Conservation (phyloP, 306 rosid species). For the Vigna radiata region DNA sequence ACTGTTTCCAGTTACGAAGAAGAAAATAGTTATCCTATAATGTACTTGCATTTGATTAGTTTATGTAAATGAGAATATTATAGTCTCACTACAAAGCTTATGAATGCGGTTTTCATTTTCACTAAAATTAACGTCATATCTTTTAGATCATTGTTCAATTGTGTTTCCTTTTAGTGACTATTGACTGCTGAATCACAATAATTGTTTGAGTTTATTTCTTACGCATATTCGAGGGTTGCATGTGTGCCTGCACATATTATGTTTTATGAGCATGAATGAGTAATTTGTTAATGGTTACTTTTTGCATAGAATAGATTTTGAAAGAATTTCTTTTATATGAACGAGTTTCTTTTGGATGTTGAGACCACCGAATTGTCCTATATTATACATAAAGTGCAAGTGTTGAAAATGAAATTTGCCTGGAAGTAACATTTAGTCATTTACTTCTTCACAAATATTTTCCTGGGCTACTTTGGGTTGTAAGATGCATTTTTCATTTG, state of each 20-base stretch:
- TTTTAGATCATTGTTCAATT: constrained; percentile 22
- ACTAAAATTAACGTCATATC: constrained; percentile 5
- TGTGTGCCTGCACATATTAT: constrained; percentile 32
- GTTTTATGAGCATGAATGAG: constrained; percentile 24
- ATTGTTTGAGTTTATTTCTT: constrained; percentile 24
- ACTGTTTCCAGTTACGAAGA: constrained; percentile 5
- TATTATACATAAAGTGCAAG: constrained; percentile 16
- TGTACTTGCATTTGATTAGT: constrained; percentile 34
- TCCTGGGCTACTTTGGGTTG: constrained; percentile 29
- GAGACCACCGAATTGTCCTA: not conserved
- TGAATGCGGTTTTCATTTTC: constrained; percentile 36
- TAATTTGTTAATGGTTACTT: not conserved
- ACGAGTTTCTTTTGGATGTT: constrained; percentile 21
- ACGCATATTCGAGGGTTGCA: constrained; percentile 10
- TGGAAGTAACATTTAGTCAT: constrained; percentile 15
- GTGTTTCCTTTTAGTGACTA: constrained; percentile 14
- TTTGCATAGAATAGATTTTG: constrained; percentile 15
- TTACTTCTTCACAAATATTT: constrained; percentile 9
- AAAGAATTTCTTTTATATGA: constrained; percentile 7
- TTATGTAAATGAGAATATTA: not conserved
- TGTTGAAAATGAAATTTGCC: constrained; percentile 22
- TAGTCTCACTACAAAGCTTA: constrained; percentile 10
- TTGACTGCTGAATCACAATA: constrained; percentile 37
- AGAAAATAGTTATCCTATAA: constrained; percentile 33
- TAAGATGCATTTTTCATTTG: constrained; percentile 36